phyloP scores from a whole-genome alignment of 2,329 filamentous ascomycete genomes.

The Verticillium klebahnii region DNA sequence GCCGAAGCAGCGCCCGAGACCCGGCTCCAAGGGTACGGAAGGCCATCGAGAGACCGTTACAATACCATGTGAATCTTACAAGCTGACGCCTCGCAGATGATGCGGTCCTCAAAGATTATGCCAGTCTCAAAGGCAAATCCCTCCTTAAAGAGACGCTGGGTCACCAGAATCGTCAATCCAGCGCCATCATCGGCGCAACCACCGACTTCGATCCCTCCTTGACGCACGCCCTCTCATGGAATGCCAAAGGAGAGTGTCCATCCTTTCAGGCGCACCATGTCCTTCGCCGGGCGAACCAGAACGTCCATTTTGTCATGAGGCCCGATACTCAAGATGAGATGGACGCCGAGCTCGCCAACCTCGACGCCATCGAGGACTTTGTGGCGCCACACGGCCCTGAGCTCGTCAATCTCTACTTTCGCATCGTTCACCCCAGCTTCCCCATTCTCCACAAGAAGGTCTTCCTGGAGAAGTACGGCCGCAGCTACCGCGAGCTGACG shows the following conservation, averaged over 20 bases:
- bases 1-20: not conserved
- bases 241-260: conserved; percentile 3
- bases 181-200: conserved; percentile 7
- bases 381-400: conserved; percentile 52
- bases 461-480: conserved; percentile 46
- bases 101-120: conserved; percentile 6
- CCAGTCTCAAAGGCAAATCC: conserved; percentile 6
- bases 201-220: conserved; percentile 9
- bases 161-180: conserved; percentile 12
- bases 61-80: not conserved
- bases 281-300: conserved; percentile 5
- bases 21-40: not conserved
- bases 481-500: conserved; percentile 46
- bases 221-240: conserved; percentile 5
- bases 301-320: conserved; percentile 7
- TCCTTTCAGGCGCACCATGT: conserved; percentile 3
- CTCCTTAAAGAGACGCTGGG: conserved; percentile 11
- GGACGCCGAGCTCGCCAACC: conserved; percentile 22
- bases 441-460: conserved; percentile 49
- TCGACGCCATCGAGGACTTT: conserved; percentile 45
- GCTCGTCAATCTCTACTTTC: conserved; percentile 56
- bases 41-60: not conserved
- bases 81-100: not conserved
- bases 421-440: conserved; percentile 47
- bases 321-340: conserved; percentile 11